A percentile compares a stretch with the other conserved stretches of the same genome.
These are phyloP conservation scores for Inonotus obliquus DNA, from an alignment of 1,284 basidiomycete species.

Conservation along the genomic window DNA sequence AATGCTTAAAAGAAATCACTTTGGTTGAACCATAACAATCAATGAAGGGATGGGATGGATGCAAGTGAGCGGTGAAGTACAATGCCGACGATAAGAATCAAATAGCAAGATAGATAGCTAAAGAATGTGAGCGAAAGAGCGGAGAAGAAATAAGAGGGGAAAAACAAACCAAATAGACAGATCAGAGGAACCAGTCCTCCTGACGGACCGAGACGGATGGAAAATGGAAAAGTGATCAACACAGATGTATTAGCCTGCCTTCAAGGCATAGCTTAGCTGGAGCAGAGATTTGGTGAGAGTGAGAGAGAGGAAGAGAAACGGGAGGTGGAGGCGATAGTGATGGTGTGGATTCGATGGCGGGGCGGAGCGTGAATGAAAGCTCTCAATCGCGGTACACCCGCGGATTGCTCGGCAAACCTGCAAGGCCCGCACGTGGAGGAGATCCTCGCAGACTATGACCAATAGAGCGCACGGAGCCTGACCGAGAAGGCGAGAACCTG, in stretches of 20 bases:
- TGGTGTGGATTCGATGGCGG: no score
- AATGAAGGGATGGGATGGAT: background rate
- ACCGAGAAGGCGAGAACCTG: background rate
- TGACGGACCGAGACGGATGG: background rate
- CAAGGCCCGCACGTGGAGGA: background rate
- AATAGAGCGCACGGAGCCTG: background rate
- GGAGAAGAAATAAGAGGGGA: background rate
- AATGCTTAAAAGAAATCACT: background rate
- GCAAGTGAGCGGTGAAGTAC: background rate
- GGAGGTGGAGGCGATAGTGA: no score
- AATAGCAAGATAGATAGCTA: background rate
- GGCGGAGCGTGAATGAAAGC: background rate
- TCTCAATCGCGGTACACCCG: background rate
- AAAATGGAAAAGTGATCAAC: background rate
- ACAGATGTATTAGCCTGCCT: background rate
- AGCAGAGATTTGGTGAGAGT: background rate
- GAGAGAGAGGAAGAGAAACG: background rate
- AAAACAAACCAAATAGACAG: no score
- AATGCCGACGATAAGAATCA: background rate
- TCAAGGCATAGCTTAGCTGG: background rate
- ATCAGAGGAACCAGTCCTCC: background rate
- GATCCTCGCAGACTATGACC: background rate
- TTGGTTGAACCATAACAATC: background rate
- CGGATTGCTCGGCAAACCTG: background rate
- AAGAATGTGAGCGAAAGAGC: background rate